These are phyloP conservation scores for Aphanomyces stellatus DNA, from an alignment of 352 stramenopile genomes.

Conservation along the genomic window DNA sequence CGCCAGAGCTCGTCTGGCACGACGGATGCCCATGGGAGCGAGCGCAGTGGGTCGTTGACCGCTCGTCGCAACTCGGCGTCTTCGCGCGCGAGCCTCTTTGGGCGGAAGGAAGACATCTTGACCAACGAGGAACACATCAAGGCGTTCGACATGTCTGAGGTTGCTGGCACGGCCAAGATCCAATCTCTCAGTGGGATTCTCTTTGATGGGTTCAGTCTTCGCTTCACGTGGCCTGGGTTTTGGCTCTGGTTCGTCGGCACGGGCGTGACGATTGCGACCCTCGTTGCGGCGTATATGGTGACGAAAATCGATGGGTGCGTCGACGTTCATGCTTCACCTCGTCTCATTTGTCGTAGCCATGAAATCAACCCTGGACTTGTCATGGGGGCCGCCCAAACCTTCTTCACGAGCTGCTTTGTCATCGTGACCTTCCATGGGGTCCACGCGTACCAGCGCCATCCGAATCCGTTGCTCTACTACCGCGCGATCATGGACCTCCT, in stretches of 20 bases:
- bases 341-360: neutral
- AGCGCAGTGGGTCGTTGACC: no score
- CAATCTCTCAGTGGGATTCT: neutral
- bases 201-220: neutral
- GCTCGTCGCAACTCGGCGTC: no score
- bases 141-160: slow-evolving; percentile 3
- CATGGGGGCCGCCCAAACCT: slow-evolving; percentile 7
- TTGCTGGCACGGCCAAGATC: neutral
- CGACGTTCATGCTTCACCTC: neutral
- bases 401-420: slow-evolving; percentile 30
- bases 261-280: neutral
- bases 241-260: neutral
- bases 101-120: neutral
- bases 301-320: neutral
- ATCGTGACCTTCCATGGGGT: slow-evolving; percentile 73
- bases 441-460: slow-evolving; percentile 63
- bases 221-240: neutral
- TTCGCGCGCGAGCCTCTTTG: slow-evolving; percentile 2
- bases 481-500: slow-evolving; percentile 69
- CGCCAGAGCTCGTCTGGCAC: no score
- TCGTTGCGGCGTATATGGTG: neutral
- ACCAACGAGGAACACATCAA: neutral
- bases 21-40: no score
- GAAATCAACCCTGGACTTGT: slow-evolving; percentile 8
- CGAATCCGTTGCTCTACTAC: slow-evolving; percentile 80